Evolutionary conservation across 176 grass and related monocot genomes (phyloP).

Genomic region (Carex kokanica): DNA sequence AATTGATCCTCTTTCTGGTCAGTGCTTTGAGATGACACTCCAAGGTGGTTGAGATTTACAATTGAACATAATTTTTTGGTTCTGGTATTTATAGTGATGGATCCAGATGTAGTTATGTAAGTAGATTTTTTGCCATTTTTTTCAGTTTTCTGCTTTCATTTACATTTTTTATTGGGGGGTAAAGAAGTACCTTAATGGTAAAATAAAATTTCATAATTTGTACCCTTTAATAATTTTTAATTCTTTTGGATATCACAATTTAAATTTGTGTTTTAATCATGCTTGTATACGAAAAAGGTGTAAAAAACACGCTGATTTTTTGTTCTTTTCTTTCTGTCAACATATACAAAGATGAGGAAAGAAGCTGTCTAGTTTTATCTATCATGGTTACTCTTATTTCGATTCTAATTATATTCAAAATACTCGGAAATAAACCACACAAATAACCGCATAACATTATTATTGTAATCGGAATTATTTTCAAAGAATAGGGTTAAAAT

Average conservation of each 20-base stretch:
- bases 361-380: no score
- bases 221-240: not conserved
- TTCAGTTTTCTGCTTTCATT: slow-evolving; percentile 15
- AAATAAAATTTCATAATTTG: slow-evolving; percentile 3
- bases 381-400: no score
- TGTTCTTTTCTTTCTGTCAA: no score
- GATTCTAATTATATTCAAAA: no score
- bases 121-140: slow-evolving; percentile 8
- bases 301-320: no score
- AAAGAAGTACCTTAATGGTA: not conserved
- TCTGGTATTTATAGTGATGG: slow-evolving; percentile 14
- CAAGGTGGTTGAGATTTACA: not conserved
- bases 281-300: not conserved
- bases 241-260: not conserved
- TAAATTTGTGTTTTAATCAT: not conserved
- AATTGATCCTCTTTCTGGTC: not conserved
- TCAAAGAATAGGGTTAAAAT: no score
- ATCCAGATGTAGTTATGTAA: slow-evolving; percentile 10
- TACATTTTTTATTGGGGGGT: slow-evolving; percentile 23
- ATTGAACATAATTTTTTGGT: not conserved
- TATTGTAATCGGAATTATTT: no score
- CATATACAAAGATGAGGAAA: no score
- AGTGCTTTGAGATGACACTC: slow-evolving; percentile 16
- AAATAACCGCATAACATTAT: no score
- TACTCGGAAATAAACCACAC: no score